Evolutionary conservation across 352 stramenopile genomes (phyloP), one percentile per base, ranked within the genome.

Genomic region (Pythium myriotylum): DNA sequence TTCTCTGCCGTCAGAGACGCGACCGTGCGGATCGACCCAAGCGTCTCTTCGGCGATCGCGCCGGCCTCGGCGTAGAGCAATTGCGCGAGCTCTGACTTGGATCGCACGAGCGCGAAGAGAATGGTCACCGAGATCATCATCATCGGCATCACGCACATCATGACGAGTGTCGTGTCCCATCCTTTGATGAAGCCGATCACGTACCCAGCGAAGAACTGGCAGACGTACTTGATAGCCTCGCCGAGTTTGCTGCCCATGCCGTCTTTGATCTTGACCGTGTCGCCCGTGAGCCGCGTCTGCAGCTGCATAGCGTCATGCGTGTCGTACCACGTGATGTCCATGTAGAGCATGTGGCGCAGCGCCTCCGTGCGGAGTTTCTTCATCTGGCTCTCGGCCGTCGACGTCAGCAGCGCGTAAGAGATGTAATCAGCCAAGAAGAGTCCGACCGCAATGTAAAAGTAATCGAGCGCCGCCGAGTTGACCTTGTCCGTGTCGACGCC

Each of bases 161-260:
- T 73, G 27, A 65, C 66, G 27, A 73, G 46, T 5, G 35, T 43
- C 26, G 72, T 35, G 56, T 71, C 61, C 66, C 66, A 73, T 13
- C 61, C 66, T 13, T 62, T 59, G 33, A 45, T 41, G 29, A 73
- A 71, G 46, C 54, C 66, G 45, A 73, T 67, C 4, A 58, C 13
- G 43, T 64, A 66, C 4, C 73, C 73, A 1, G 52, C 45, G 16
- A 76, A 14, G 45, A 81, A 81, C 46, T 79, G 67, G n/a, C 48
- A 62, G 14, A 59, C 39, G 40, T 66, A 81, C 29, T 69, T 68
- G 22, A 78, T 27, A 22, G 46, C 37, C 14, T 78, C 62, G 32
- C 71, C 70, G 17, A 78, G 54, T 49, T 81, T 81, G 20, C 72
- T 49, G 37, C 70, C 70, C 70, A 81, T 81, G 24, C 70, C 73